Evolutionary conservation across 129 eudicot species (phyloP), one percentile per base, ranked within the genome.

Genomic region (Lactuca saligna): DNA sequence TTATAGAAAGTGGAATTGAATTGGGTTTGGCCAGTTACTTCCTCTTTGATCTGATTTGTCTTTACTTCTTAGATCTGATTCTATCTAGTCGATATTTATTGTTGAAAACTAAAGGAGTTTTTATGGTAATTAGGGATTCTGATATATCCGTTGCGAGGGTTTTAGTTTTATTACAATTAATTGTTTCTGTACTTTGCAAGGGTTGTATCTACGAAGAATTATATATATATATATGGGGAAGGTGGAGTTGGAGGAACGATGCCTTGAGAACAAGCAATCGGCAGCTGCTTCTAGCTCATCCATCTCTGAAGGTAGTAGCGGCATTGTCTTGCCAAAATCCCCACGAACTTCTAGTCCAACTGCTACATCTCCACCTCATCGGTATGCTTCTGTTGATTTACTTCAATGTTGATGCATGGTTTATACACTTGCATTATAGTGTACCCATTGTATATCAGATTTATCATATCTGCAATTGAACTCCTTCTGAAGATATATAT

Each of bases 251-350:
- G 90, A 81, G 71, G 90, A 76, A 73, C 73, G 66, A 65, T 86
- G 87, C 56, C 51, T 77, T 69, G 95, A 85, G 83, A 89, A 89
- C 74, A 93, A 83, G 81, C 90, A 93, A 78, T 79, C 90, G 0
- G 87, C 76, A 4, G 96, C 81, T 57, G 89, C 85, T 17, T 91
- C 97, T 11, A 81, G 92, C 82, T 83, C 93, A 17, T 87, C 97
- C 0, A 62, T 79, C 59, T 89, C 97, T 0, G 99, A 93, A 68
- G 89, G 80, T 41, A 89, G 97, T 68, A 87, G 84, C 66, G 91
- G 84, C 70, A 87, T 85, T 79, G 78, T 81, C 41, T 76, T 81
- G 6, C 54, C 85, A 1, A 92, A 83, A 75, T 89, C 97, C 16
- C 87, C 91, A 0, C 87, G 74, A 63, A 57, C 56, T 64, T 75